Conservation (phyloP, 768 basidiomycete genomes). For the Harrya chromipes region DNA sequence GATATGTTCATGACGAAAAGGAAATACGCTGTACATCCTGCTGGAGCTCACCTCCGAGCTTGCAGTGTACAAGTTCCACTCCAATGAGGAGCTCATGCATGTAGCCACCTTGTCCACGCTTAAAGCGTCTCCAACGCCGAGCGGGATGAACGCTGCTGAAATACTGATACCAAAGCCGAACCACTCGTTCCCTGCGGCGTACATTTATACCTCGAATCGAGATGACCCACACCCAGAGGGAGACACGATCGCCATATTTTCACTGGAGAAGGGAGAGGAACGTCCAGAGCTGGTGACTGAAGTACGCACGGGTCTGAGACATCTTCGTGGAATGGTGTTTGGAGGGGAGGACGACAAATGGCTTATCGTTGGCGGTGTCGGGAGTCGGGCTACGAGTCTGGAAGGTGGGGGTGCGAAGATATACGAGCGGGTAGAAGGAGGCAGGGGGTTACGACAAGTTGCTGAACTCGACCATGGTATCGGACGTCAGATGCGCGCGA, state of each 20-base stretch:
- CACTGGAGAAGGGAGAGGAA: conserved; percentile 42
- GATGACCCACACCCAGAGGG: conserved; percentile 68
- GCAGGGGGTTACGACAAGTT: conserved; percentile 52
- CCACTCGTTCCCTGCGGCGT: conserved; percentile 47
- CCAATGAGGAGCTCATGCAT: conserved; percentile 39
- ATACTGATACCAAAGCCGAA: conserved; percentile 59
- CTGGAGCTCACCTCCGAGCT: conserved; percentile 64
- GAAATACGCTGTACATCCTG: conserved; percentile 60
- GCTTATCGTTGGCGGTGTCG: conserved; percentile 60
- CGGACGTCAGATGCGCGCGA: conserved; percentile 36
- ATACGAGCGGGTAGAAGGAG: conserved; percentile 62
- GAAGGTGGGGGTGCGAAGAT: conserved; percentile 70
- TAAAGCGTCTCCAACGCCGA: conserved; percentile 41
- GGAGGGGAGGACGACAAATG: conserved; percentile 60
- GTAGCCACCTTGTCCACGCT: conserved; percentile 46
- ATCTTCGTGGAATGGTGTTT: conserved; percentile 67
- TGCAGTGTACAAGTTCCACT: conserved; percentile 50
- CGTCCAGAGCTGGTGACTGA: conserved; percentile 53
- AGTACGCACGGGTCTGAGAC: conserved; percentile 64
- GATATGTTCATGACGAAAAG: conserved; percentile 32
- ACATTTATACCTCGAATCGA: conserved; percentile 73
- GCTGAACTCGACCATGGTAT: conserved; percentile 37
- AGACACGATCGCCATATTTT: conserved; percentile 71
- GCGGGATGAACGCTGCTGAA: conserved; percentile 64
- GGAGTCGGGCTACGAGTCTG: conserved; percentile 44